Evolutionary conservation across 2,329 filamentous ascomycete genomes (phyloP).

Genomic region (Paracamarosporium sp.): DNA sequence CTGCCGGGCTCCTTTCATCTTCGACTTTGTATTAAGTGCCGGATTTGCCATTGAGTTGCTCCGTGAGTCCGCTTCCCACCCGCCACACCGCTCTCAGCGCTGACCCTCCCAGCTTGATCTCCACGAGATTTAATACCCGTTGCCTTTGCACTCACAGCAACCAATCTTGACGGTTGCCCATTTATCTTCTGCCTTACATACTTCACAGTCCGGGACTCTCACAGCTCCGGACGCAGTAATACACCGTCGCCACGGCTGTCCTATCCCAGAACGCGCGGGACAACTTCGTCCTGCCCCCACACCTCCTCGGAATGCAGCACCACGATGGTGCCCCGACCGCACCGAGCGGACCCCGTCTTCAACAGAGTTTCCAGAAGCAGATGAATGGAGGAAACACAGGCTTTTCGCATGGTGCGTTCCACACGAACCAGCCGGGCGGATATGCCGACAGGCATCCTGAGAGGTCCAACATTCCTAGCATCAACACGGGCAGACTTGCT

Average conservation of each 20-base stretch:
- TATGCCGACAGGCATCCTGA: slow-evolving; percentile 89
- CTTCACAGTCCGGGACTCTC: slow-evolving; percentile 48
- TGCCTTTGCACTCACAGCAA: slow-evolving; percentile 30
- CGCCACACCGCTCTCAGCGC: slow-evolving; percentile 3
- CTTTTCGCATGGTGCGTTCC: slow-evolving; percentile 92
- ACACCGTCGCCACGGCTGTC: slow-evolving; percentile 78
- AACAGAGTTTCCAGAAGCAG: slow-evolving; percentile 78
- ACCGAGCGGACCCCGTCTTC: slow-evolving; percentile 61
- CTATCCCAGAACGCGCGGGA: slow-evolving; percentile 80
- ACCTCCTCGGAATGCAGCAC: slow-evolving; percentile 91
- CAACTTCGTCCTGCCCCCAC: slow-evolving; percentile 82
- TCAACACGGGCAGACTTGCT: slow-evolving; percentile 80
- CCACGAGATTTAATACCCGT: slow-evolving; percentile 41
- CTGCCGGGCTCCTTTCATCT: slow-evolving; percentile 33
- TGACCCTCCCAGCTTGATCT: slow-evolving; percentile 26
- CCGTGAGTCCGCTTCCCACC: slow-evolving; percentile 26
- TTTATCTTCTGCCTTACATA: slow-evolving; percentile 45
- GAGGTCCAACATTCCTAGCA: slow-evolving; percentile 84
- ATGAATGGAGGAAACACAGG: slow-evolving; percentile 77
- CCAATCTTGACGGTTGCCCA: slow-evolving; percentile 32
- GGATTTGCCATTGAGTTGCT: slow-evolving; percentile 36
- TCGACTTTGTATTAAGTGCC: slow-evolving; percentile 32
- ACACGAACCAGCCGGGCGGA: slow-evolving; percentile 79
- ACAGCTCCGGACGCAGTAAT: slow-evolving; percentile 63
- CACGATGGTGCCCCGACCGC: slow-evolving; percentile 70